These are phyloP conservation scores for Gillenia trifoliata DNA, from an alignment of 306 rosid species.

Conservation along the genomic window DNA sequence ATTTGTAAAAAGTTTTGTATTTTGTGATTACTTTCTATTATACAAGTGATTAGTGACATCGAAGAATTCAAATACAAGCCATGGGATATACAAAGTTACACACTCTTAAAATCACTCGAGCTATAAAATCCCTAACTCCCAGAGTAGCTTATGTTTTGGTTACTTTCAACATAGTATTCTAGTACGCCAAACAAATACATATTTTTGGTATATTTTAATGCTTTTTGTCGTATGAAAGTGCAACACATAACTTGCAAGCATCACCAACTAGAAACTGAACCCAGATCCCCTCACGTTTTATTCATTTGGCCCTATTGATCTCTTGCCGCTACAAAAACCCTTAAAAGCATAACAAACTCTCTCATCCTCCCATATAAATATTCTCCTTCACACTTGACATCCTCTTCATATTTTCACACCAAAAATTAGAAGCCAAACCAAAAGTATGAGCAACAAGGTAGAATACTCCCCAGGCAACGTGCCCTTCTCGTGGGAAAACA, in stretches of 20 bases:
- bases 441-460: slow-evolving; percentile 26
- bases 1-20: too few relatives aligned
- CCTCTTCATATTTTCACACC: neutral
- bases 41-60: too few relatives aligned
- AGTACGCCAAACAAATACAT: neutral
- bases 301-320: slow-evolving; percentile 16
- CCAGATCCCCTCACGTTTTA: slow-evolving; percentile 22
- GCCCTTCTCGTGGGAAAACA: slow-evolving; percentile 83
- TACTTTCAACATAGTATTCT: neutral
- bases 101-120: too few relatives aligned
- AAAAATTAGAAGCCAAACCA: neutral
- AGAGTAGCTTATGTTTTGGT: neutral
- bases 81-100: too few relatives aligned
- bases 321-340: neutral
- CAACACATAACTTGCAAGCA: neutral
- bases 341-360: neutral
- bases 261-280: neutral
- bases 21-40: too few relatives aligned
- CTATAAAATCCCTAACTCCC: neutral
- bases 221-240: neutral
- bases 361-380: neutral
- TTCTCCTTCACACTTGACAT: neutral
- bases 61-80: too few relatives aligned
- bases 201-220: neutral
- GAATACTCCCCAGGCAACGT: slow-evolving; percentile 24